Percentiles rank a stretch among this genome's conserved stretches.
These are phyloP conservation scores for Crataegus laevigata DNA, from an alignment of 306 rosid species.

Conservation along the genomic window DNA sequence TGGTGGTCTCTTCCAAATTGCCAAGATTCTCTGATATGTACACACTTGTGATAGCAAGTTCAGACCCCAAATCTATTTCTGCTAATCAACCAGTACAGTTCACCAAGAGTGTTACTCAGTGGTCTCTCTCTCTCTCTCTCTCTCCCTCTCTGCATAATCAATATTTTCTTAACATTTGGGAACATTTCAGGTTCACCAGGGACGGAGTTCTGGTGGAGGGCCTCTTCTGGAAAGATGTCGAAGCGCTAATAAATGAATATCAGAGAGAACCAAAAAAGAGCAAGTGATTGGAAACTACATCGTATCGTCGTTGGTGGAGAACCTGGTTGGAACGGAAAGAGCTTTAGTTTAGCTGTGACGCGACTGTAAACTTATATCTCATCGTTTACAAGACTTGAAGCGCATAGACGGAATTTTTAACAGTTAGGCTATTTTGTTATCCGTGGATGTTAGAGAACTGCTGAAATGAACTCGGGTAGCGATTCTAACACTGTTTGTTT, in stretches of 20 bases:
- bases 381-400: not conserved
- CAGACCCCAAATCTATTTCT: slow-evolving; percentile 56
- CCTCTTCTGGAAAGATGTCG: slow-evolving; percentile 53
- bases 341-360: not conserved
- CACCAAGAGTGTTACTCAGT: slow-evolving; percentile 48
- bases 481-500: too few species aligned
- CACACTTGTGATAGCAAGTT: slow-evolving; percentile 40
- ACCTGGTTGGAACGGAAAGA: slow-evolving; percentile 6
- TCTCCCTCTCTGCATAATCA: not conserved
- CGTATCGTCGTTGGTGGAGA: not conserved
- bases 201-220: slow-evolving; percentile 55
- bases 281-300: slow-evolving; percentile 23
- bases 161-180: not conserved
- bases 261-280: slow-evolving; percentile 43
- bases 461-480: too few species aligned
- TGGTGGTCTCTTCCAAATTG: slow-evolving; percentile 47
- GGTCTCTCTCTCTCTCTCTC: slow-evolving; percentile 42
- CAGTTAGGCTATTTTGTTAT: not conserved
- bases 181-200: slow-evolving; percentile 43
- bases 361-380: not conserved
- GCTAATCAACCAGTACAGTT: slow-evolving; percentile 34
- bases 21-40: slow-evolving; percentile 57
- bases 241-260: slow-evolving; percentile 29
- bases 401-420: not conserved
- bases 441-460: too few species aligned